Percentiles rank a stretch among this genome's conserved stretches.
phyloP scores from a whole-genome alignment of 2,329 filamentous ascomycete genomes.

The Fusarium denticulatum region DNA sequence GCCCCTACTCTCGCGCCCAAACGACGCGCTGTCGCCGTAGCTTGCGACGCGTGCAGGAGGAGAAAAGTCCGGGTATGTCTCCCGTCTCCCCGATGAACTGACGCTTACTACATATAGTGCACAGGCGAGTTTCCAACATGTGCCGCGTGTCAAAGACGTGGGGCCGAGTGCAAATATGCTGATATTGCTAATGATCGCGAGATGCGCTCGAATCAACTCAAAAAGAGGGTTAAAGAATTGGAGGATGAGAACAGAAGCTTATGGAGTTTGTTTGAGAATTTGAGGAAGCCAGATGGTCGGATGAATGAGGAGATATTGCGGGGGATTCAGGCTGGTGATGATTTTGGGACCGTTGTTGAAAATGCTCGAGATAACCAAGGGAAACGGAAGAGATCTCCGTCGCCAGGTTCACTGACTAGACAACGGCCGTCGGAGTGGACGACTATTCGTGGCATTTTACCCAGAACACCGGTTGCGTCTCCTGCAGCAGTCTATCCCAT shows the following conservation, averaged over 20 bases:
- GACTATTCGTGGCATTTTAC: background rate
- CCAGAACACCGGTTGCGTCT: background rate
- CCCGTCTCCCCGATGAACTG: accelerated
- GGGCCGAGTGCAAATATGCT: background rate
- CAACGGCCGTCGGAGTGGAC: background rate
- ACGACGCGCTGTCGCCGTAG: background rate
- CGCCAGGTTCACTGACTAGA: background rate
- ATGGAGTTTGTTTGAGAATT: background rate
- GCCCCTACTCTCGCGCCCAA: background rate
- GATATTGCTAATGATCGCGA: background rate
- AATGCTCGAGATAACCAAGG: too few relatives aligned
- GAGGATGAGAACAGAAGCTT: background rate
- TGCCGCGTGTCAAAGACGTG: background rate
- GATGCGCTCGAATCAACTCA: background rate
- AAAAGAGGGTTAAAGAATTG: background rate
- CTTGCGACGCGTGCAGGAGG: background rate
- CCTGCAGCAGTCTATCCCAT: background rate
- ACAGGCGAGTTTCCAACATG: background rate
- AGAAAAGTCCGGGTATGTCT: background rate
- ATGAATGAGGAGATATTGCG: background rate
- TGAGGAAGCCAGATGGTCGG: accelerated
- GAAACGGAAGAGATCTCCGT: background rate
- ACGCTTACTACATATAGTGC: background rate
- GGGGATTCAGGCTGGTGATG: background rate
- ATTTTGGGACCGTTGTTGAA: background rate